A percentile compares a stretch with the other conserved stretches of the same genome.
Conservation (phyloP, 495 filamentous ascomycete species). For the Aspergillus kassunensis region DNA sequence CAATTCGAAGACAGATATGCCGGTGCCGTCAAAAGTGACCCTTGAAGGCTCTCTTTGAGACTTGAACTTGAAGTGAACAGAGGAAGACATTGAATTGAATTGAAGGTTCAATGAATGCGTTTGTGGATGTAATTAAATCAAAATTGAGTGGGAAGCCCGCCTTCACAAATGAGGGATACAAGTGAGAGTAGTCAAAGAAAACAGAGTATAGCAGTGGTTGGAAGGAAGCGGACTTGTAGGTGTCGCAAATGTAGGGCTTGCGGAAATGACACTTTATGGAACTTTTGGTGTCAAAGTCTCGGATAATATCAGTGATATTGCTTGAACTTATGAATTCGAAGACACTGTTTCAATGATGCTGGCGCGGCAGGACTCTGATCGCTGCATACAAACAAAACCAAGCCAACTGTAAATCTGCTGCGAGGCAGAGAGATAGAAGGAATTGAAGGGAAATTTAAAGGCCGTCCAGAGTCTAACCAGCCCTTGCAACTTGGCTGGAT, state of each 20-base stretch:
- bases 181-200: constrained; percentile 19
- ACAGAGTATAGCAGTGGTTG: constrained; percentile 10
- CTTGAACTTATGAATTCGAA: constrained; percentile 26
- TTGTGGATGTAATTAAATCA: constrained; percentile 32
- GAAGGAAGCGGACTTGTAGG: constrained; percentile 14
- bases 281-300: constrained; percentile 23
- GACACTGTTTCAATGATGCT: constrained; percentile 30
- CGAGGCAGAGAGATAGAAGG: constrained; percentile 9
- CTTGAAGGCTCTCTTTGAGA: constrained; percentile 92
- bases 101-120: constrained; percentile 37
- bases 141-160: constrained; percentile 25
- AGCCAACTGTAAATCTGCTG: constrained; percentile 17
- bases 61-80: constrained; percentile 99
- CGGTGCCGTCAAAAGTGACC: constrained; percentile 96
- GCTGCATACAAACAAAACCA: constrained; percentile 40
- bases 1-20: constrained; percentile 96
- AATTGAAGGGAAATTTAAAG: constrained; percentile 14
- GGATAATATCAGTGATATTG: constrained; percentile 27
- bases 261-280: constrained; percentile 10
- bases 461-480: constrained; percentile 4
- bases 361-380: constrained; percentile 26
- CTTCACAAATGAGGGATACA: constrained; percentile 29
- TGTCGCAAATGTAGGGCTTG: constrained; percentile 16
- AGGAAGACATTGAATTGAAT: constrained; percentile 80
- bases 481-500: background rate